phyloP scores from a whole-genome alignment of 345 rosid species.

The Mercurialis annua region DNA sequence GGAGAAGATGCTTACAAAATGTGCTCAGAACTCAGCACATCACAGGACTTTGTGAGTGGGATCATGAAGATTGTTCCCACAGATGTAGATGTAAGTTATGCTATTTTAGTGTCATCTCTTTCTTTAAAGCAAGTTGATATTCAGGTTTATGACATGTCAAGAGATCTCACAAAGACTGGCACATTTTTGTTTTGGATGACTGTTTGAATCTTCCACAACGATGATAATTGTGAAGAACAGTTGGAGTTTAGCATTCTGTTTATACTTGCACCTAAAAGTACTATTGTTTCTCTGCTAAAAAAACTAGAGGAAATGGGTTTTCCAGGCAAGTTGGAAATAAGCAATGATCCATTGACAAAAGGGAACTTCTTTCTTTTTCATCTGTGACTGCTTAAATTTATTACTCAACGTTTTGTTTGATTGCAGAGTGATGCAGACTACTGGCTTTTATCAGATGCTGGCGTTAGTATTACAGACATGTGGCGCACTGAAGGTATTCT shows the following conservation, averaged over 20 bases:
- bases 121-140: not conserved
- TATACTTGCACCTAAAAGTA: not conserved
- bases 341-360: conserved; percentile 1
- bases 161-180: not conserved
- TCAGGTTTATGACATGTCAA: conserved; percentile 2
- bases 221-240: not conserved
- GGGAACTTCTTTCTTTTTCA: not conserved
- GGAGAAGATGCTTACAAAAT: conserved; percentile 46
- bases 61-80: conserved; percentile 93
- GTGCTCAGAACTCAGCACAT: conserved; percentile 48
- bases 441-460: conserved; percentile 92
- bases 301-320: not conserved
- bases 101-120: conserved; percentile 6
- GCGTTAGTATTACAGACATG: conserved; percentile 80
- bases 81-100: conserved; percentile 73
- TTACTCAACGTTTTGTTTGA: conserved; percentile 6
- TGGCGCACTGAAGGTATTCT: conserved; percentile 91
- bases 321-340: not conserved
- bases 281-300: not conserved
- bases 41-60: conserved; percentile 82
- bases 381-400: not conserved
- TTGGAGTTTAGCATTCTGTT: not conserved
- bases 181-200: not conserved
- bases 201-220: not conserved
- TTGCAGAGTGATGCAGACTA: conserved; percentile 82